Conservation (phyloP, 345 rosid genomes). For the Hibiscus tridactylites region DNA sequence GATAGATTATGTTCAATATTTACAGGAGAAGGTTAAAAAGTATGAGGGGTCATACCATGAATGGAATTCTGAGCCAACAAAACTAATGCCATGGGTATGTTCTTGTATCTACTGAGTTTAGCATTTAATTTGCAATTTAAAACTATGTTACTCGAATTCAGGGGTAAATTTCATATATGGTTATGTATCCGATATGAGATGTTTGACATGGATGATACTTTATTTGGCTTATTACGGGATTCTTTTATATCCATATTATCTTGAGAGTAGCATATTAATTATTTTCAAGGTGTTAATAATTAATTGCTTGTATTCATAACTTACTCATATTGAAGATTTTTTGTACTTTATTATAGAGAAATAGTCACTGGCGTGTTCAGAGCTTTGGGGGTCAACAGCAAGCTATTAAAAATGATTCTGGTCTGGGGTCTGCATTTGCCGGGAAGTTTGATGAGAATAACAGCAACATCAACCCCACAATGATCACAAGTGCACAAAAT, state of each 20-base stretch:
- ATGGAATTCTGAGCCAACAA: conserved; percentile 77
- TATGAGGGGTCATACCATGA: conserved; percentile 78
- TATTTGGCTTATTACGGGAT: neutral
- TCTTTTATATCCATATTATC: neutral
- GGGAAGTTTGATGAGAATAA: conserved; percentile 71
- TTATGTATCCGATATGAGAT: neutral
- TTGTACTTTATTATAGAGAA: conserved; percentile 51
- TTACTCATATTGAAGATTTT: neutral
- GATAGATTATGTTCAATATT: conserved; percentile 76
- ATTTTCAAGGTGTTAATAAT: too few species aligned
- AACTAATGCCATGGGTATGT: conserved; percentile 77
- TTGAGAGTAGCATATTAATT: neutral
- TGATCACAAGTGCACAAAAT: conserved; percentile 37
- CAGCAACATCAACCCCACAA: conserved; percentile 25
- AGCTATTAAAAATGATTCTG: conserved; percentile 63
- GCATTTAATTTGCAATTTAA: neutral
- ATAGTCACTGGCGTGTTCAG: conserved; percentile 86
- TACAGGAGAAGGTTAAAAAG: conserved; percentile 71
- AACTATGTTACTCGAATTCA: neutral
- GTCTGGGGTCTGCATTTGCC: conserved; percentile 44
- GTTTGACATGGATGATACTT: neutral
- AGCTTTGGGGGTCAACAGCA: conserved; percentile 51
- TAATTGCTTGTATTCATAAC: neutral
- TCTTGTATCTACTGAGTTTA: neutral
- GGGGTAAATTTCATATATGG: neutral